Base-by-base conservation (phyloP, 306 rosid species). In the Hippophae rhamnoides region DNA sequence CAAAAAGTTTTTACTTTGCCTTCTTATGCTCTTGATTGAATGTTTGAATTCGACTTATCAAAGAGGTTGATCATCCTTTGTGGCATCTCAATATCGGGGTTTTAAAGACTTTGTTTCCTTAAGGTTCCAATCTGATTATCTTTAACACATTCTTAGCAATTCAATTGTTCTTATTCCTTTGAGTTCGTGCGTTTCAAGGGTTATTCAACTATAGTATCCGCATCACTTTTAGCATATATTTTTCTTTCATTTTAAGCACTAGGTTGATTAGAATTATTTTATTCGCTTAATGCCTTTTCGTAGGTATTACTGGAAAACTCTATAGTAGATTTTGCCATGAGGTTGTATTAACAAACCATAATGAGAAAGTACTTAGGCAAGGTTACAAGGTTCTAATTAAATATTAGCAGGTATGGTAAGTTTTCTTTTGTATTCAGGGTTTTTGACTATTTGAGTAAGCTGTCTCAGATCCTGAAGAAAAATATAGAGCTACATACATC, bases 321-420 rank as follows among this genome's bases (percentile, higher is more conserved):
- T 87, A 96, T 69, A 71, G 95, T 79, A 83, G 86, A 78, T 87
- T 84, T 81, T 90, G 98, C 83, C 70, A 41, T 45, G 59, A 81
- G 74, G 76, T 90, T 64, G 89, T 87, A 56, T 66, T 87, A 70
- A 87, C 97, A 41, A 95, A 90, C 65, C 94, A 90, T 72, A 90
- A 82, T 65, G 95, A 90, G 7, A 95, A 90, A 87, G 95, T 90
- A 47, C 81, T 90, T 26, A 84, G 97, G 97, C 78, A 72, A 73
- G 82, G 46, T 72, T 57, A 64, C 56, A 67, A 59, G 58, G 62
- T 58, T 73, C 56, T 63, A 64, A 61, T 75, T 43, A n/a, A 14
- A 23, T 48, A 41, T 58, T 53, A 38, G 41, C 43, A 55, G 52
- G n/a, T 72, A 58, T 57, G 57, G 56, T 73, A 27, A 47, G 41